These are phyloP conservation scores for Chaetomiaceae sp. DNA, from an alignment of 2,329 filamentous ascomycete species.

Conservation along the genomic window DNA sequence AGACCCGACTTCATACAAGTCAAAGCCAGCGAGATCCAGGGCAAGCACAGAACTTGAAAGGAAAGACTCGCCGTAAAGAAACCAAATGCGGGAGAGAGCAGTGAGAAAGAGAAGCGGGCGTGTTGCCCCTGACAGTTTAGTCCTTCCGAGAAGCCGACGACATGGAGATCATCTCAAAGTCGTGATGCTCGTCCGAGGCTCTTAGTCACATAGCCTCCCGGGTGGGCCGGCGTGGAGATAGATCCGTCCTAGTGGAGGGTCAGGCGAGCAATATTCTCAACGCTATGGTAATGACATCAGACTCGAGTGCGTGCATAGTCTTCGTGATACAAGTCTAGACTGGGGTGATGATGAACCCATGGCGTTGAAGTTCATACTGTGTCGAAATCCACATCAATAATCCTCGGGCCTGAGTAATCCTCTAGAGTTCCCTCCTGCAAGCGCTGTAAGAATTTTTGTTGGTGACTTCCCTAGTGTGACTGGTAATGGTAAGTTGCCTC, in stretches of 20 bases:
- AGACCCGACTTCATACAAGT: neutral
- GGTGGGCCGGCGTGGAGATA: neutral
- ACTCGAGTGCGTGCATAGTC: too few species aligned
- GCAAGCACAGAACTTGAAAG: neutral
- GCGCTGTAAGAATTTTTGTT: too few species aligned
- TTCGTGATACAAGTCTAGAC: too few species aligned
- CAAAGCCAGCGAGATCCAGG: neutral
- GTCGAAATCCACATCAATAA: neutral
- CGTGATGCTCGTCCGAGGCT: neutral
- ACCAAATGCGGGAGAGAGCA: neutral
- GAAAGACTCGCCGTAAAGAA: neutral
- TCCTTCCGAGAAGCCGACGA: neutral
- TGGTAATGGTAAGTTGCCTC: too few species aligned
- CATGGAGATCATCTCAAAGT: neutral
- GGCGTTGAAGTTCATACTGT: neutral
- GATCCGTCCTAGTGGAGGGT: neutral
- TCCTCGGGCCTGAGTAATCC: neutral
- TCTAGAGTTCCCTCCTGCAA: neutral
- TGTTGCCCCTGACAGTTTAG: neutral
- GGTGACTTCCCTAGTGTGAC: too few species aligned
- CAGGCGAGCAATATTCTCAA: constrained; percentile 1
- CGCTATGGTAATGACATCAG: neutral
- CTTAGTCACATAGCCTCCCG: neutral
- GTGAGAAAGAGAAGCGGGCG: neutral
- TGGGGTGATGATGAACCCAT: neutral